Base-by-base conservation (phyloP, 352 stramenopile genomes). In the Lagenidium giganteum region DNA sequence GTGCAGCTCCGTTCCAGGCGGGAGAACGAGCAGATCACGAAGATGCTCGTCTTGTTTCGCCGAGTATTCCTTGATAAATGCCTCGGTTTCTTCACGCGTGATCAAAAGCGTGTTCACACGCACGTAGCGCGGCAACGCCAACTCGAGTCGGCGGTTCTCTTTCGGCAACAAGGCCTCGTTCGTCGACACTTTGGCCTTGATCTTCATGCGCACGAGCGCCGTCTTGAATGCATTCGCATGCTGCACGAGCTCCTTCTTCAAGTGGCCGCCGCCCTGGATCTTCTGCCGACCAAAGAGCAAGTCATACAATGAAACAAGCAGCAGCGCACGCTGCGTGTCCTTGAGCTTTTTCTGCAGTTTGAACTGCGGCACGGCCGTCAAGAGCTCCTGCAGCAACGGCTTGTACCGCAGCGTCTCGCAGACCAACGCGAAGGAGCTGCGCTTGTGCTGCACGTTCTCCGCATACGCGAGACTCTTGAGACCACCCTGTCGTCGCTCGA, bases 51-150 rank as follows among this genome's bases (percentile, higher is more conserved):
- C 91, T 3, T 81, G 46, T 65, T 87, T 83, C 23, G 52, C 50
- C 8, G 52, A 33, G 38, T 68, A 86, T 30, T 83, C 58, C 23
- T 47, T 35, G 16, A 64, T 63, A 43, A 87, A 87, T 23, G 57
- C 56, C 8, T 61, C 48, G 17, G 61, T 61, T 23, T 87, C 69
- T 16, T 68, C 73, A 3, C 55, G 20, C 1, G 61, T 61, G 28
- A 75, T 72, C 41, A 82, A 68, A 8, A 98, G 56, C 22, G 85
- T 95, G 69, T 98, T 98, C 21, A 98, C 72, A 28, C 95, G 91
- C 46, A 97, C 86, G 48, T 98, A 98, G 3, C 84, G 77, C 29
- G 84, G 80, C 17, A 94, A 56, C 24, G 67, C 56, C 12, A 86
- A 51, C 39, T 87, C 63, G 25, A 68, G 69, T 37, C 83, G 72